These are phyloP conservation scores for Naematelia aurantialba DNA, from an alignment of 768 basidiomycete genomes.

Conservation along the genomic window DNA sequence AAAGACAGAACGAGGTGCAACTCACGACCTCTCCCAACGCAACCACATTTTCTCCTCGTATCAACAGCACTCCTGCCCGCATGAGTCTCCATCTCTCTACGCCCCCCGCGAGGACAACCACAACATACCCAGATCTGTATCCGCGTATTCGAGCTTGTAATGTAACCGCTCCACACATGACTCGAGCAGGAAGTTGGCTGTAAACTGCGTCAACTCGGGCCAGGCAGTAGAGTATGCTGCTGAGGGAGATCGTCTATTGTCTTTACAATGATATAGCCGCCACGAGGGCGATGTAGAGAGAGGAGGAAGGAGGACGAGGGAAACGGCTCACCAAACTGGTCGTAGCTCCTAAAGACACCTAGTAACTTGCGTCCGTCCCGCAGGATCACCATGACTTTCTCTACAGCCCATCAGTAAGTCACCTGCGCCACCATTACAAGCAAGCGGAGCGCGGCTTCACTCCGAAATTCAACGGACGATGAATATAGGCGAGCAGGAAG, in stretches of 20 bases:
- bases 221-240: neutral
- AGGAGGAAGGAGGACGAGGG: neutral
- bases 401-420: constrained; percentile 57
- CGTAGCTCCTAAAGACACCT: constrained; percentile 93
- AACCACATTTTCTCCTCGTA: constrained; percentile 97
- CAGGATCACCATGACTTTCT: constrained; percentile 97
- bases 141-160: constrained; percentile 80
- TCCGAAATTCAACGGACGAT: no score
- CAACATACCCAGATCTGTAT: constrained; percentile 51
- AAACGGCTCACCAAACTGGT: constrained; percentile 84
- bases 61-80: constrained; percentile 83
- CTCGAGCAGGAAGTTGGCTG: constrained; percentile 96
- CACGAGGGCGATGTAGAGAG: neutral
- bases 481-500: no score
- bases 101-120: neutral
- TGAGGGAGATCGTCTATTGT: neutral
- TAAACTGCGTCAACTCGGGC: neutral
- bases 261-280: no score
- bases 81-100: constrained; percentile 42
- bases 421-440: no score
- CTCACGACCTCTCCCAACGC: constrained; percentile 91
- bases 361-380: constrained; percentile 94
- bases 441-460: no score
- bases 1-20: constrained; percentile 19
- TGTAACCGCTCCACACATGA: constrained; percentile 94